A percentile compares a stretch with the other conserved stretches of the same genome.
These are phyloP conservation scores for Mortierella sp. DNA, from an alignment of 371 early-diverging fungal genomes.

Conservation along the genomic window DNA sequence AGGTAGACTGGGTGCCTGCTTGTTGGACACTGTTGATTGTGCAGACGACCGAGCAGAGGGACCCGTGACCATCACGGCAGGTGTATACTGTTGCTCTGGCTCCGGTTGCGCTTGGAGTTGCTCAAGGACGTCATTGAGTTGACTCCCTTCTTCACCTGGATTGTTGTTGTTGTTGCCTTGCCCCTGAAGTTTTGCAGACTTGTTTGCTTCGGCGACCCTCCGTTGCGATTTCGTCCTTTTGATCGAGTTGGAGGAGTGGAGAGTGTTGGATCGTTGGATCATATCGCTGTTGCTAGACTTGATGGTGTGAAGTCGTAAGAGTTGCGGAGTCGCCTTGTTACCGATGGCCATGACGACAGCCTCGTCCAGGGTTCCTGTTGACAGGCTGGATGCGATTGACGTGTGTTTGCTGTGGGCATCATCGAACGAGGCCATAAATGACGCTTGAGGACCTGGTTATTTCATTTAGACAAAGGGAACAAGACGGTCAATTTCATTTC, in stretches of 20 bases:
- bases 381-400: slow-evolving; percentile 41
- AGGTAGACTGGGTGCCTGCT: slow-evolving; percentile 7
- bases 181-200: not conserved
- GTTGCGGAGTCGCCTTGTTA: slow-evolving; percentile 34
- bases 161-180: not conserved
- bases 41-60: slow-evolving; percentile 51
- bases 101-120: not conserved
- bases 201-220: slow-evolving; percentile 7
- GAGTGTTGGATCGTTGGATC: slow-evolving; percentile 47
- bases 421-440: slow-evolving; percentile 21
- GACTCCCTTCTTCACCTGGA: not conserved
- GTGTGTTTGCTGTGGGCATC: slow-evolving; percentile 28
- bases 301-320: slow-evolving; percentile 37
- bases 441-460: slow-evolving; percentile 27
- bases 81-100: slow-evolving; percentile 29
- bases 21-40: slow-evolving; percentile 24
- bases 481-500: not conserved
- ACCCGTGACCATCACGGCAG: slow-evolving; percentile 46
- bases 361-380: slow-evolving; percentile 35
- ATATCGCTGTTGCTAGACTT: slow-evolving; percentile 34
- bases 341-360: slow-evolving; percentile 38
- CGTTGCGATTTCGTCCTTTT: slow-evolving; percentile 34
- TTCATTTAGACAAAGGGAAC: not conserved
- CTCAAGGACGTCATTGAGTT: not conserved
- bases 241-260: slow-evolving; percentile 46